phyloP scores from a whole-genome alignment of 1,284 basidiomycete species.

The Leccinum proliferum region DNA sequence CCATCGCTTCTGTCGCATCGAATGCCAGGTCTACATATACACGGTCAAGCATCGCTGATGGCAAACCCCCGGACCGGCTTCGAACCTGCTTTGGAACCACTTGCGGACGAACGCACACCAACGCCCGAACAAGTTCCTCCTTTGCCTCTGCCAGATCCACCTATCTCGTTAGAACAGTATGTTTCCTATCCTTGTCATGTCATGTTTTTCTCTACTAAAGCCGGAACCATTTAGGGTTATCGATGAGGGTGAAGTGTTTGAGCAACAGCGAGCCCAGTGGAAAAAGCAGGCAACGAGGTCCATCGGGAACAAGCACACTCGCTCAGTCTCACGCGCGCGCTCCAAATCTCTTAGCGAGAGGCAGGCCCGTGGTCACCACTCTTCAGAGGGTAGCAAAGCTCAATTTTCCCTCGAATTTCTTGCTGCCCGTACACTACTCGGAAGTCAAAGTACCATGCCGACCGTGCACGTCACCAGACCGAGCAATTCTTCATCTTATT shows the following conservation, averaged over 20 bases:
- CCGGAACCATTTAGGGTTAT: constrained; percentile 45
- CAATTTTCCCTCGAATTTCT: constrained; percentile 47
- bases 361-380: constrained; percentile 18
- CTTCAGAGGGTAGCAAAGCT: constrained; percentile 19
- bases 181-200: constrained; percentile 19
- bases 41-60: constrained; percentile 8
- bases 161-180: constrained; percentile 56
- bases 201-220: constrained; percentile 1
- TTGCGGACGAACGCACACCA: constrained; percentile 16
- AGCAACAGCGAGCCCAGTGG: constrained; percentile 61
- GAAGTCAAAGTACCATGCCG: constrained; percentile 52
- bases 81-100: constrained; percentile 18
- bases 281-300: constrained; percentile 55
- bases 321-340: constrained; percentile 56
- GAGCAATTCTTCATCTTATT: constrained; percentile 16
- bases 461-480: constrained; percentile 33
- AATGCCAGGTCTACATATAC: constrained; percentile 20
- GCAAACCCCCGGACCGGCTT: constrained; percentile 9
- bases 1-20: constrained; percentile 5
- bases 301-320: constrained; percentile 57
- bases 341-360: constrained; percentile 53
- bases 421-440: constrained; percentile 56
- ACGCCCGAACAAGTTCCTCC: constrained; percentile 31
- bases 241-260: constrained; percentile 53
- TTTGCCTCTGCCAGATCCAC: constrained; percentile 51